Evolutionary conservation across 2,329 filamentous ascomycete species (phyloP).

Genomic region (Decorospora gaudefroyi): DNA sequence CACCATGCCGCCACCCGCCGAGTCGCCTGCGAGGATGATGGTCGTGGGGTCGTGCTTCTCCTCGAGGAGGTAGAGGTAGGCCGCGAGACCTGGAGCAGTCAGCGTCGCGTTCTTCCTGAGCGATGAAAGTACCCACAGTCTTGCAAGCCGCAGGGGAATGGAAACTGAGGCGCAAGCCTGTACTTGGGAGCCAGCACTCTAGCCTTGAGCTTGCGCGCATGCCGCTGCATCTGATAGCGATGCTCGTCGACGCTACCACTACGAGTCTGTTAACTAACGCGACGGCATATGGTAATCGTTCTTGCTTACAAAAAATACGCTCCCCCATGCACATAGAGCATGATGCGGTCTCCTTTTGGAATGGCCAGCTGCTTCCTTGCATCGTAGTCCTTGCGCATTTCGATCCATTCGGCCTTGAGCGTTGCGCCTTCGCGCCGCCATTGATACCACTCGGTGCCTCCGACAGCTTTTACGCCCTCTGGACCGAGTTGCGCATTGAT

Average conservation of each 20-base stretch:
- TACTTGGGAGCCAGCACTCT: constrained; percentile 85
- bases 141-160: constrained; percentile 89
- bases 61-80: constrained; percentile 81
- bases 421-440: constrained; percentile 67
- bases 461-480: constrained; percentile 72
- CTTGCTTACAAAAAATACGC: constrained; percentile 98
- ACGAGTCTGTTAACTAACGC: too few species aligned
- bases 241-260: constrained; percentile 93
- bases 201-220: constrained; percentile 91
- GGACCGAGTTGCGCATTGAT: constrained; percentile 76
- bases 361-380: constrained; percentile 67
- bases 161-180: constrained; percentile 87
- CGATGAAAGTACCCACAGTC: constrained; percentile 62
- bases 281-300: too few species aligned
- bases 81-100: constrained; percentile 60
- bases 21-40: constrained; percentile 88
- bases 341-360: constrained; percentile 69
- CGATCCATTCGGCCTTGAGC: constrained; percentile 89
- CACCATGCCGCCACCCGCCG: constrained; percentile 90
- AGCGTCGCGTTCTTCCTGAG: neutral
- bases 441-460: constrained; percentile 80
- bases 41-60: constrained; percentile 72
- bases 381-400: constrained; percentile 83
- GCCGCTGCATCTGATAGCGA: constrained; percentile 95
- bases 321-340: constrained; percentile 93